Evolutionary conservation across 2,329 filamentous ascomycete genomes (phyloP).

Genomic region (Ceratocystis ficicola): DNA sequence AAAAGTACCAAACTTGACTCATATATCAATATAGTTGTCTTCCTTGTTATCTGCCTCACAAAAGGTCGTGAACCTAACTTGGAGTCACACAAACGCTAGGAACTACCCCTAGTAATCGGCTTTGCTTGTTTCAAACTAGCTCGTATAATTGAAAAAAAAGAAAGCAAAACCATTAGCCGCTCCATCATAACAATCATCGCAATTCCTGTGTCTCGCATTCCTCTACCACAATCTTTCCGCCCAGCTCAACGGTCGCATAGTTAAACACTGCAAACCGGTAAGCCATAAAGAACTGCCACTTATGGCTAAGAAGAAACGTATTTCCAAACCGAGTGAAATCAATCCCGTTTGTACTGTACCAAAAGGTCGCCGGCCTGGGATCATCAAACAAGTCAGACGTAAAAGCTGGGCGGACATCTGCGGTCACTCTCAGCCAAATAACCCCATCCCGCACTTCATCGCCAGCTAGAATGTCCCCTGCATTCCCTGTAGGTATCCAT

Average conservation of each 20-base stretch:
- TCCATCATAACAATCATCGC: neutral
- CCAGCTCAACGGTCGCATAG: constrained; percentile 32
- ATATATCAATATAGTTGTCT: no score
- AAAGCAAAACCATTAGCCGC: neutral
- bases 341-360: constrained; percentile 35
- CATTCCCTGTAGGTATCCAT: neutral
- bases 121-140: neutral
- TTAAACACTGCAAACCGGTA: constrained; percentile 41
- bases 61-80: no score
- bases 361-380: constrained; percentile 23
- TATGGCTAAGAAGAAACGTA: constrained; percentile 30
- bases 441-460: constrained; percentile 24
- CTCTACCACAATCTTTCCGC: constrained; percentile 24
- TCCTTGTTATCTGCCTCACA: no score
- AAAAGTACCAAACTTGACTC: no score
- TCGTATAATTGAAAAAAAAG: no score
- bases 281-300: constrained; percentile 37
- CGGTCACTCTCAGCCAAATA: constrained; percentile 25
- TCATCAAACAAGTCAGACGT: constrained; percentile 11
- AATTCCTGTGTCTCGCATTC: constrained; percentile 15
- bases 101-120: neutral
- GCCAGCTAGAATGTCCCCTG: constrained; percentile 27
- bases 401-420: constrained; percentile 24
- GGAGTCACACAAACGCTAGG: no score
- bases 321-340: constrained; percentile 31